phyloP scores from a whole-genome alignment of 2,329 filamentous ascomycete species.

The Dactylellina haptotyla region DNA sequence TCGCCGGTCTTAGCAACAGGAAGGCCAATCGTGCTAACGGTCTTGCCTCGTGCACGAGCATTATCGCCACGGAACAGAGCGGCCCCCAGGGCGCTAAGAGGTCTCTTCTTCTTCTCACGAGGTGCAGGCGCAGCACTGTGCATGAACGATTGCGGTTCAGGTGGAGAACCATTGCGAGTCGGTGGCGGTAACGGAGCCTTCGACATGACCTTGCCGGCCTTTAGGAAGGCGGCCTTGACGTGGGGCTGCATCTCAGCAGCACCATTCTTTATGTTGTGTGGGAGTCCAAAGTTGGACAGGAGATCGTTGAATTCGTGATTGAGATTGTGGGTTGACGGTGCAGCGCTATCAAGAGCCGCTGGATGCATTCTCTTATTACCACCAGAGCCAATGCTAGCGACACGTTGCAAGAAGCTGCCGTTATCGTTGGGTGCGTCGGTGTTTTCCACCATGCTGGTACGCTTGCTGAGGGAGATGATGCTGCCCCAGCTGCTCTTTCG shows the following conservation, averaged over 20 bases:
- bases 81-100: conserved; percentile 40
- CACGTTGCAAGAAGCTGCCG: conserved; percentile 20
- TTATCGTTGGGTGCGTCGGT: conserved; percentile 1
- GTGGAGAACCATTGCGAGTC: conserved; percentile 23
- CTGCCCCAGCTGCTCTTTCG: conserved; percentile 47
- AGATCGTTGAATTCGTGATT: conserved; percentile 43
- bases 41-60: conserved; percentile 37
- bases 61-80: conserved; percentile 40
- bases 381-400: conserved; percentile 20
- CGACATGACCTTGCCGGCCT: conserved; percentile 45
- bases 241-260: conserved; percentile 33
- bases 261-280: conserved; percentile 46
- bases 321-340: conserved; percentile 15
- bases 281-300: conserved; percentile 36
- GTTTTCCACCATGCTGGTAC: conserved; percentile 31
- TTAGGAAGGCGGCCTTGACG: conserved; percentile 45
- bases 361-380: conserved; percentile 41
- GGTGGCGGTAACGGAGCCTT: conserved; percentile 38
- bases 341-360: conserved; percentile 11
- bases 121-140: conserved; percentile 4
- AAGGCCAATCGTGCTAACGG: conserved; percentile 24
- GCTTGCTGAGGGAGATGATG: conserved; percentile 32
- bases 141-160: not conserved
- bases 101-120: conserved; percentile 42
- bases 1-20: conserved; percentile 15